Conservation (phyloP, 2,329 filamentous ascomycete species). For the Ilyonectria mors-panacis region DNA sequence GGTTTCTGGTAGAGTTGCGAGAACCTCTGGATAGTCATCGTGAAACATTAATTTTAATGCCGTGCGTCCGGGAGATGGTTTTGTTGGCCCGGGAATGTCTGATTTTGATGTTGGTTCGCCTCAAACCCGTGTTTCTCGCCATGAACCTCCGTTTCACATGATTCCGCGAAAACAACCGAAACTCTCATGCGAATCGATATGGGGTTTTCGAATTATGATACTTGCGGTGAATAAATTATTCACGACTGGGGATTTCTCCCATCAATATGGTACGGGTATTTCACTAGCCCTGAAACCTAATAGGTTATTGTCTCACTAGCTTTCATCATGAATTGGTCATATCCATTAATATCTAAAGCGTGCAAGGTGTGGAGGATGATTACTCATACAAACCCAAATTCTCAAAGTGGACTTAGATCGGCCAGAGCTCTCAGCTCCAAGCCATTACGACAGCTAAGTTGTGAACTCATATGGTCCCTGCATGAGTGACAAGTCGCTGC, state of each 20-base stretch:
- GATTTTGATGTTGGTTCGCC: background rate
- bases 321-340: too few species aligned
- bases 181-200: too few species aligned
- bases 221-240: too few species aligned
- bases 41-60: background rate
- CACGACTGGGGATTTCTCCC: too few species aligned
- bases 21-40: background rate
- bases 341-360: background rate
- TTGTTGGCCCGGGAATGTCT: background rate
- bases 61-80: background rate
- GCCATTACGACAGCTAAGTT: background rate
- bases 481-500: constrained; percentile 5
- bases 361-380: background rate
- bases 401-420: constrained; percentile 8
- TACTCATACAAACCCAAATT: constrained; percentile 18
- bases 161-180: background rate
- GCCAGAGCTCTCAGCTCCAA: constrained; percentile 6
- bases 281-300: too few species aligned
- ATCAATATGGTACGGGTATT: too few species aligned
- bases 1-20: background rate
- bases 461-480: constrained; percentile 12
- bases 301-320: background rate
- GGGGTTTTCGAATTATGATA: too few species aligned
- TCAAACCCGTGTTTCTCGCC: background rate
- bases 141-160: background rate